phyloP scores from a whole-genome alignment of 345 rosid species.

The Eutrema heterophyllum region DNA sequence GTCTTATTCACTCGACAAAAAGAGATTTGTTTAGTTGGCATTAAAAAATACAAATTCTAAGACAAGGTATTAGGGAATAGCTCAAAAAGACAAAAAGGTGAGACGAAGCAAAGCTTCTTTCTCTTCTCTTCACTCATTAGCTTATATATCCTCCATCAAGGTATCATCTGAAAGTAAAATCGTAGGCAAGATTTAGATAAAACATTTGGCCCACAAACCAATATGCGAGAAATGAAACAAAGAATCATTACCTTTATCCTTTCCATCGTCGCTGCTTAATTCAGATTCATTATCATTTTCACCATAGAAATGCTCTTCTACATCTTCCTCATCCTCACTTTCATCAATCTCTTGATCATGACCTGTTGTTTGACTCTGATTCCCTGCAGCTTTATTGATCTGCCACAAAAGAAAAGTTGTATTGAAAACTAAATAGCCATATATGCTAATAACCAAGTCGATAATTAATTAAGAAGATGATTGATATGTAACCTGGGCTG shows the following conservation, averaged over 20 bases:
- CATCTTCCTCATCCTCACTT: conserved; percentile 55
- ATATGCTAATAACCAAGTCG: neutral
- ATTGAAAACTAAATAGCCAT: neutral
- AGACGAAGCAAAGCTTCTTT: neutral
- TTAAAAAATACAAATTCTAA: neutral
- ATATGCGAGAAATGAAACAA: neutral
- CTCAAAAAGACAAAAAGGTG: neutral
- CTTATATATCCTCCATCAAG: conserved; percentile 24
- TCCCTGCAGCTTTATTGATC: conserved; percentile 60
- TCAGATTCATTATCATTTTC: conserved; percentile 73
- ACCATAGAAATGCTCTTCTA: conserved; percentile 53
- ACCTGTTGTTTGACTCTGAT: conserved; percentile 27
- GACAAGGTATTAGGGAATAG: neutral
- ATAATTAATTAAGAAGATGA: neutral
- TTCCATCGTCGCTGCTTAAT: conserved; percentile 60
- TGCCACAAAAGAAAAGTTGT: conserved; percentile 23
- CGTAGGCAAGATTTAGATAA: neutral
- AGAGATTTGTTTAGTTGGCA: neutral
- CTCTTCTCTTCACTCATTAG: conserved; percentile 1
- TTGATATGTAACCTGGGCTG: conserved; percentile 55
- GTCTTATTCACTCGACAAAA: neutral
- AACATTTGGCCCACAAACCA: neutral
- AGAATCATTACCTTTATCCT: conserved; percentile 17
- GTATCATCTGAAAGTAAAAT: conserved; percentile 27
- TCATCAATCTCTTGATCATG: conserved; percentile 39